Base-by-base conservation (phyloP, 495 filamentous ascomycete genomes). In the Hyaloscypha hepaticicola region DNA sequence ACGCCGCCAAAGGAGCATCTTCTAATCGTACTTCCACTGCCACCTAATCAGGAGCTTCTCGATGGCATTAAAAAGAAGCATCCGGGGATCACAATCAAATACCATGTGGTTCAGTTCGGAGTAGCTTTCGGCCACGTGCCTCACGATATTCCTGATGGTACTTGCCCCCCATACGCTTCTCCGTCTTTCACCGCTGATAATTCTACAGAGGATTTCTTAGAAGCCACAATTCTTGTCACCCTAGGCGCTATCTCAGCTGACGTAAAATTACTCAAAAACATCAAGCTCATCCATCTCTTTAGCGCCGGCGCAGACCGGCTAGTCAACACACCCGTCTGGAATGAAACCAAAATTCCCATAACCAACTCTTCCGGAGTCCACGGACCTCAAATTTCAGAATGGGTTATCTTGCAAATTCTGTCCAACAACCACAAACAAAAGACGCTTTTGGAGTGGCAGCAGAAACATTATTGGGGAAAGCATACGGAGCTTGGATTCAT, bases 321-420 rank as follows among this genome's bases (percentile, higher is more conserved):
- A 8, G 60, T 85, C 28, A 69, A 84, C 3, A 69, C 83, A 34
- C 89, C 89, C 5, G 77, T 94, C 1, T 88, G 89, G 66, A 87
- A 73, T 29, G 79, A 87, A 21, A 86, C 85, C 14, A 69, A 85
- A 16, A 82, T 93, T 57, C 75, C 81, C 0, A 80, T 96, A 56
- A 88, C 87, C 25, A 93, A 89, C 6, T 85, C 88, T 41, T 88
- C 85, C 24, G 91, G 91, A 19, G 84, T 95, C 56, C 90, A 93
- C 68, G 90, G 89, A 69, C 91, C 93, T 0, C 90, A 92, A 63
- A 96, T 96, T 61, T 80, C 90, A 0, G 92, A 97, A 79, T 96
- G 90, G 89, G 76, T 86, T 33, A 74, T 89, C 51, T 67, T 72
- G 67, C 83, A 80, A 0, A 82, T 81, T 63, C 74, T 85, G 6